phyloP scores from a whole-genome alignment of 1,284 basidiomycete species.

The Ceratobasidium sp. region DNA sequence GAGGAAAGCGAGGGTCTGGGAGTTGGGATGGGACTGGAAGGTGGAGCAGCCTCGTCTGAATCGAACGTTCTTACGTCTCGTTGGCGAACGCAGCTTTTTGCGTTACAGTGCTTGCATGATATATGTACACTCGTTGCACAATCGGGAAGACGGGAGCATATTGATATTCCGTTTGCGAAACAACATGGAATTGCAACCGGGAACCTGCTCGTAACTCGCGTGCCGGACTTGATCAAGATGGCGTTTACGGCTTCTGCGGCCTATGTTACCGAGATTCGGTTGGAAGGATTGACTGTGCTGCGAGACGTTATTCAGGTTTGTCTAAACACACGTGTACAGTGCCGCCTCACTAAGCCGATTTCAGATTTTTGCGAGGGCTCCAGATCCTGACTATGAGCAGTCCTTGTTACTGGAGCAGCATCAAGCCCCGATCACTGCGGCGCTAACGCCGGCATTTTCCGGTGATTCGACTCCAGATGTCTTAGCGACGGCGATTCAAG shows the following conservation, averaged over 20 bases:
- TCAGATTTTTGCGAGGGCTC: conserved; percentile 85
- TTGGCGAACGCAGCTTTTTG: conserved; percentile 98
- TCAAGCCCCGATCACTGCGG: conserved; percentile 97
- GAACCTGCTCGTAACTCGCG: conserved; percentile 80
- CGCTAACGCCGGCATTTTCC: conserved; percentile 96
- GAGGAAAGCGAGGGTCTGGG: conserved; percentile 94
- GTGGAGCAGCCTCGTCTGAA: conserved; percentile 57
- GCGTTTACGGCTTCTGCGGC: conserved; percentile 98
- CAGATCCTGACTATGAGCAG: conserved; percentile 94
- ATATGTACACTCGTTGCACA: conserved; percentile 83
- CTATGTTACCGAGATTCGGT: conserved; percentile 92
- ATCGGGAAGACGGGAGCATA: conserved; percentile 83
- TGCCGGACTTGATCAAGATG: conserved; percentile 95
- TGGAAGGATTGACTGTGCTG: conserved; percentile 92
- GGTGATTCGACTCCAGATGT: conserved; percentile 97
- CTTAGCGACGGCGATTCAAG: conserved; percentile 89
- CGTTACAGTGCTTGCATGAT: conserved; percentile 90
- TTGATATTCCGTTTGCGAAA: conserved; percentile 78
- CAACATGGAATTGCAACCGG: conserved; percentile 61
- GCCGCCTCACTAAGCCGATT: background rate
- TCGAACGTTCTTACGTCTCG: conserved; percentile 71
- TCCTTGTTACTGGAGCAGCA: conserved; percentile 95
- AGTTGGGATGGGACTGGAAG: conserved; percentile 61
- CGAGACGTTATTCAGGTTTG: conserved; percentile 91
- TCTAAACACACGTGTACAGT: background rate